A percentile compares a stretch with the other conserved stretches of the same genome.
These are phyloP conservation scores for Zymoseptoria ardabiliae DNA, from an alignment of 2,329 filamentous ascomycete genomes.

Conservation along the genomic window DNA sequence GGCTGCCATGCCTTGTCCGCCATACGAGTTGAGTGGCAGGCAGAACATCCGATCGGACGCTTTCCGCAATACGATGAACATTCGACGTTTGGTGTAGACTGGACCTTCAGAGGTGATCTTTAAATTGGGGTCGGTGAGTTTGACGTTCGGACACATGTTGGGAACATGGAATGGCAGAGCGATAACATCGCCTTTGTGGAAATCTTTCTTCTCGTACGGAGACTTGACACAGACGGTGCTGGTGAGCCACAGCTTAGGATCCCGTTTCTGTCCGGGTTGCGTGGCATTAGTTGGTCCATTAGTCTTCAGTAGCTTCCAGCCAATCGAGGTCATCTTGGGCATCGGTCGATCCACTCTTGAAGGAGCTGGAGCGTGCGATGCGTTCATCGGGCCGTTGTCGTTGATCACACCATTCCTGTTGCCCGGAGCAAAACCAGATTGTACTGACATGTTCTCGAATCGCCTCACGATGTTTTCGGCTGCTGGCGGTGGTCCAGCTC, in stretches of 20 bases:
- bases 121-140: not conserved
- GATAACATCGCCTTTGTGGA: slow-evolving; percentile 5
- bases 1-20: not conserved
- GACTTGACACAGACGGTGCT: slow-evolving; percentile 3
- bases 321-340: no score
- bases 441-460: no score
- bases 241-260: slow-evolving; percentile 1
- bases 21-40: slow-evolving; percentile 6
- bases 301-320: no score
- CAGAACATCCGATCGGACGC: slow-evolving; percentile 1
- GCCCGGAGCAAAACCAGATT: no score
- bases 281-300: no score
- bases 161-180: slow-evolving; percentile 3
- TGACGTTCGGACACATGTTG: slow-evolving; percentile 1
- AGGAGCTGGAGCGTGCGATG: no score
- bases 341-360: no score
- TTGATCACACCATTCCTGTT: no score
- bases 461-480: no score
- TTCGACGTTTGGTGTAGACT: slow-evolving; percentile 8
- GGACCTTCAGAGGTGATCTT: not conserved
- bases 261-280: not conserved
- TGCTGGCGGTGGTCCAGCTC: no score
- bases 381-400: no score
- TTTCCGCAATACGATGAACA: slow-evolving; percentile 8
- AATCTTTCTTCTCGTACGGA: not conserved